phyloP scores from a whole-genome alignment of 202 grass and related monocot genomes.

The Bolboschoenoplectus hybrid region DNA sequence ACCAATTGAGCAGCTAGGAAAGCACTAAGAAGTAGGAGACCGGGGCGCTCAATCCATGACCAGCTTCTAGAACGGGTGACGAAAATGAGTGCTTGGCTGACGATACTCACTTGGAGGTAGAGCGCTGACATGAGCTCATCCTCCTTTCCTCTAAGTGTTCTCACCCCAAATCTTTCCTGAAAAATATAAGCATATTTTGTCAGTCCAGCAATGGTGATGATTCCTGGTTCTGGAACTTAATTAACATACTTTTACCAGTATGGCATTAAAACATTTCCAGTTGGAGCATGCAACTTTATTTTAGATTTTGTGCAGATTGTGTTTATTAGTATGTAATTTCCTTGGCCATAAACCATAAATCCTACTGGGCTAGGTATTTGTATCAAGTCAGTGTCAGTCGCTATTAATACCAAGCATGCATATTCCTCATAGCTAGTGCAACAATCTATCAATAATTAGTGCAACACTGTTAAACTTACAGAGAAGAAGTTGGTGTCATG shows the following conservation, averaged over 20 bases:
- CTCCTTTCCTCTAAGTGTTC: slow-evolving; percentile 48
- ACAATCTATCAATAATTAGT: slow-evolving; percentile 2
- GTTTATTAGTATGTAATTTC: background rate
- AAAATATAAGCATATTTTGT: background rate
- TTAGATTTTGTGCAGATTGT: background rate
- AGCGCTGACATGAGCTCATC: slow-evolving; percentile 73
- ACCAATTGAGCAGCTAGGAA: slow-evolving; percentile 81
- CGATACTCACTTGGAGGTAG: slow-evolving; percentile 95
- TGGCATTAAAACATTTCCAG: background rate
- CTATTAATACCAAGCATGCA: background rate
- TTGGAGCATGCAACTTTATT: background rate
- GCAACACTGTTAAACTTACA: slow-evolving; percentile 27
- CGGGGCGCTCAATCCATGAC: slow-evolving; percentile 85
- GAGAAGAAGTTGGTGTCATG: slow-evolving; percentile 78
- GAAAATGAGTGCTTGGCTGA: slow-evolving; percentile 96
- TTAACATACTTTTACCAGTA: background rate
- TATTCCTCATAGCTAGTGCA: background rate
- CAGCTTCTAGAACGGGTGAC: slow-evolving; percentile 81
- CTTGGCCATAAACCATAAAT: background rate
- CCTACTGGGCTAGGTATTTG: background rate
- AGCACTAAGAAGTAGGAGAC: slow-evolving; percentile 63
- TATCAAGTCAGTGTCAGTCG: background rate
- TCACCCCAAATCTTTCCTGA: slow-evolving; percentile 57
- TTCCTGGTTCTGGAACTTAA: background rate
- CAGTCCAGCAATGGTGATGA: background rate